Evolutionary conservation across 441 rosid species (phyloP).

Genomic region (Euphorbia celastroides): DNA sequence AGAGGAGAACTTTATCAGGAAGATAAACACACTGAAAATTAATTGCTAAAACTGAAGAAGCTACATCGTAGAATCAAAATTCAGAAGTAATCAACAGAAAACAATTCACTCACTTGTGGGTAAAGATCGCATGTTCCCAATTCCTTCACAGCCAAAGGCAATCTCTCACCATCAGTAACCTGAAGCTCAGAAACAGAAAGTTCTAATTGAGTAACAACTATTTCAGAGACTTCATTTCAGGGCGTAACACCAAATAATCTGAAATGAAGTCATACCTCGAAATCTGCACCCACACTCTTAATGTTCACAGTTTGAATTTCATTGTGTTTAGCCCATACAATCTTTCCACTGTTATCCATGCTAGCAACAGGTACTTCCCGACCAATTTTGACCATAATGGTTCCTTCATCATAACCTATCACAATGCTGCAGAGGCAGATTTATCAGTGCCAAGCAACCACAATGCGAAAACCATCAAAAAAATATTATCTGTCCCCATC

Average conservation of each 20-base stretch:
- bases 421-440: constrained; percentile 53
- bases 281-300: constrained; percentile 92
- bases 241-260: constrained; percentile 5
- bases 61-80: not conserved
- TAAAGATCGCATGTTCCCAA: constrained; percentile 98
- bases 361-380: constrained; percentile 98
- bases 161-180: constrained; percentile 96
- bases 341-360: constrained; percentile 98
- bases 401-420: constrained; percentile 98
- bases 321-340: constrained; percentile 99
- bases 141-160: constrained; percentile 97
- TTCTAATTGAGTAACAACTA: constrained; percentile 15
- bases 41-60: not conserved
- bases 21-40: not conserved
- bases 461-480: constrained; percentile 2
- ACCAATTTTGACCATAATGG: constrained; percentile 96
- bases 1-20: not conserved
- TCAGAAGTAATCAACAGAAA: constrained; percentile 17
- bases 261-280: constrained; percentile 54
- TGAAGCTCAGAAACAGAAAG: constrained; percentile 28
- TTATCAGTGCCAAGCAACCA: constrained; percentile 7
- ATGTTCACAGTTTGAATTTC: constrained; percentile 98
- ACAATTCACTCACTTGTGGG: constrained; percentile 74
- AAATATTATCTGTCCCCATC: not conserved
- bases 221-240: constrained; percentile 12